Evolutionary conservation across 139 green algal genomes (phyloP).

Genomic region (Mesotaenium endlicherianum): DNA sequence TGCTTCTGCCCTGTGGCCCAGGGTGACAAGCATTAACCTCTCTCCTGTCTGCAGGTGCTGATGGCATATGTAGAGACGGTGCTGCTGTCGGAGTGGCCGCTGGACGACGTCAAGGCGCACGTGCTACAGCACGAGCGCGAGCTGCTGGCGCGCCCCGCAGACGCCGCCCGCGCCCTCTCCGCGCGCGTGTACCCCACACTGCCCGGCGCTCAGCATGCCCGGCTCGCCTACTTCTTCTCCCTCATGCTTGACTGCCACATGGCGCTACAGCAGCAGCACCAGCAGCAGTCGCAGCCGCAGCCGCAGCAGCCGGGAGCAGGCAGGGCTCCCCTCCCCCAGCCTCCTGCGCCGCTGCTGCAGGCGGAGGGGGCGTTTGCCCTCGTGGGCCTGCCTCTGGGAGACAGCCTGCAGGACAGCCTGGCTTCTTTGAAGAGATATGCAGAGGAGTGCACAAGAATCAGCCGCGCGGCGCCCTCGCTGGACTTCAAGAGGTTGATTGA

Average conservation of each 20-base stretch:
- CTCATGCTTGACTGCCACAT: slow-evolving; percentile 8
- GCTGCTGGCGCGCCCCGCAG: not conserved
- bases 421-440: not conserved
- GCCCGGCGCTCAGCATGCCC: slow-evolving; percentile 5
- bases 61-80: slow-evolving; percentile 27
- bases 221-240: slow-evolving; percentile 20
- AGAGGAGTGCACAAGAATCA: slow-evolving; percentile 5
- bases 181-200: slow-evolving; percentile 1
- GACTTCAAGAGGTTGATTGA: slow-evolving; percentile 17
- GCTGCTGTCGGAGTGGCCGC: slow-evolving; percentile 32
- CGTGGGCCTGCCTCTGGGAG: not conserved
- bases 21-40: not conserved
- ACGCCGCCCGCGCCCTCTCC: not conserved
- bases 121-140: not conserved
- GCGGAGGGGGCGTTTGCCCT: not conserved
- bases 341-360: too few relatives aligned
- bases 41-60: slow-evolving; percentile 6
- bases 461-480: not conserved
- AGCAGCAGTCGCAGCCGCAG: too few relatives aligned
- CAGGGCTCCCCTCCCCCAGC: too few relatives aligned
- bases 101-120: slow-evolving; percentile 16
- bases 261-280: not conserved
- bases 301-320: too few relatives aligned
- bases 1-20: not conserved
- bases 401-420: not conserved